Evolutionary conservation across 768 basidiomycete species (phyloP).

Genomic region (Lepiota brunneoincarnata): DNA sequence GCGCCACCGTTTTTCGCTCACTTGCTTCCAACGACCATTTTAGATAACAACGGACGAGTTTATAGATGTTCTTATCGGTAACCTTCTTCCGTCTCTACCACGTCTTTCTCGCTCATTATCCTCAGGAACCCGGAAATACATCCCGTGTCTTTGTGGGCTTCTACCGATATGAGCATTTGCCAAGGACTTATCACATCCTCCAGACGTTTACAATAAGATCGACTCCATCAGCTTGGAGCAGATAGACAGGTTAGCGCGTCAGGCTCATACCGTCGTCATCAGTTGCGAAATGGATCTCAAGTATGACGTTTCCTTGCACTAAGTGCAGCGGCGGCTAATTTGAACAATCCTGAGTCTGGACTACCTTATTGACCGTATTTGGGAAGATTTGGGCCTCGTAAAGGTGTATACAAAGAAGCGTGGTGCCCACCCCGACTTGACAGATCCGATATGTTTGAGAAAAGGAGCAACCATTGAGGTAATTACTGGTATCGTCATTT

Average conservation of each 20-base stretch:
- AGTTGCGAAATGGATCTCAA: slow-evolving; percentile 95
- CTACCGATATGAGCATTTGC: not conserved
- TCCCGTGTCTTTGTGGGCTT: slow-evolving; percentile 82
- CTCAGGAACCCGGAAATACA: slow-evolving; percentile 87
- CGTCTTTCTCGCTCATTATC: not conserved
- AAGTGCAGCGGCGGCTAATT: slow-evolving; percentile 7
- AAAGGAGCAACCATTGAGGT: slow-evolving; percentile 94
- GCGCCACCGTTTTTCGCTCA: not conserved
- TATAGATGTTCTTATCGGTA: slow-evolving; percentile 96
- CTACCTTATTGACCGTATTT: slow-evolving; percentile 73
- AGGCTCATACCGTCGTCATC: slow-evolving; percentile 88
- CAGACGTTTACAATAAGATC: slow-evolving; percentile 96
- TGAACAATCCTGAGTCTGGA: slow-evolving; percentile 45
- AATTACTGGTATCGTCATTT: slow-evolving; percentile 1
- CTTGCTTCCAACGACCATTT: slow-evolving; percentile 9
- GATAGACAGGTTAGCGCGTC: slow-evolving; percentile 78
- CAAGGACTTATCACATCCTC: not conserved
- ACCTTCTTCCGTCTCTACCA: slow-evolving; percentile 6
- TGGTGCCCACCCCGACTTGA: slow-evolving; percentile 88
- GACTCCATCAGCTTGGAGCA: slow-evolving; percentile 84
- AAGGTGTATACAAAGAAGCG: slow-evolving; percentile 98
- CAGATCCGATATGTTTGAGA: slow-evolving; percentile 87
- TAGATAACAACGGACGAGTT: slow-evolving; percentile 96
- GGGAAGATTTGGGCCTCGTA: slow-evolving; percentile 76
- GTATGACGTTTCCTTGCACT: slow-evolving; percentile 34